Base-by-base conservation (phyloP, 2,329 filamentous ascomycete species). In the Epichloe sp. region DNA sequence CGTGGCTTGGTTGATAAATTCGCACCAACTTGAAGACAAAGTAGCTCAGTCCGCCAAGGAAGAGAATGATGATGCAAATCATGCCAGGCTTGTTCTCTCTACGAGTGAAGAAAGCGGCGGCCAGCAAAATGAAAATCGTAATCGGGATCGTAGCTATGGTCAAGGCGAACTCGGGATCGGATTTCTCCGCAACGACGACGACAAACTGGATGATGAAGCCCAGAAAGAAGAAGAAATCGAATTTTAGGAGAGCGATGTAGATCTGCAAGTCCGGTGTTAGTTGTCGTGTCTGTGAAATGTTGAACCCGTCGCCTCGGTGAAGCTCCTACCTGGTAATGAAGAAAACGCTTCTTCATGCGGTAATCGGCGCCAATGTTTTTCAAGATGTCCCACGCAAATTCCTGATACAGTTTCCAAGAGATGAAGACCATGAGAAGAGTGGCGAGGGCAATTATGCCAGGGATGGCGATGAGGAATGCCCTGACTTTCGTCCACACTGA, bases 181-280 rank as follows among this genome's bases (percentile, higher is more conserved):
- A 77, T 54, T 74, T 78, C 44, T 75, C 73, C 44, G 80, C 83
- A 53, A 98, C 89, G 53, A 97, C 86, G 60, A 98, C 91, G 50
- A 97, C 79, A 68, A 98, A 98, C 65, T 98, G 93, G 45, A 98
- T 88, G 6, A 93, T 97, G 68, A 98, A 98, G 50, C 91, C 93
- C 48, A 98, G 81, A 77, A 98, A 98, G 76, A 98, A 97, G 81
- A 98, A 98, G 71, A 98, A 97, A 71, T 98, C 93, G 67, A 98
- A 98, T 70, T 98, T 98, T 57, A 98, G 78, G 11, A 98, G 79
- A 38, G 93, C 88, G 62, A 98, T 96, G 69, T 96, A 98, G 67
- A 98, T 90, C 90, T 95, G 66, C 60, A 54, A 53, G 14, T 12
- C 3, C 5, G 3, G 26, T 14, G 52, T 53, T 19, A 51, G 36